Evolutionary conservation across 345 rosid genomes (phyloP).

Genomic region (Linum usitatissimum): DNA sequence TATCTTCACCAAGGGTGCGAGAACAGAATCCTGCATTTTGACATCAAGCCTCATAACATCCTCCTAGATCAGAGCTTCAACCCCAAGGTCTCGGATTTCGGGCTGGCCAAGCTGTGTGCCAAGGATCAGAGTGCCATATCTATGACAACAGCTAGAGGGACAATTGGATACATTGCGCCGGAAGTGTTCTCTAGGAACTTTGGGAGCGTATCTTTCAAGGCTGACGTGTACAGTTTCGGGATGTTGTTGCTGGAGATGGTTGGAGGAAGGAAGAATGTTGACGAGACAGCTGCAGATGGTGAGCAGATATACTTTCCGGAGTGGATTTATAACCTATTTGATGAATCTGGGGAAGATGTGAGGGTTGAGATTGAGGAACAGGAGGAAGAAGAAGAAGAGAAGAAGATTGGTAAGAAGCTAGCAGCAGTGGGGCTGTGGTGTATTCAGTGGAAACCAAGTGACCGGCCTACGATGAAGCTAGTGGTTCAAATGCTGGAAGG

Average conservation of each 20-base stretch:
- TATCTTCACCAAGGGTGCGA: conserved; percentile 21
- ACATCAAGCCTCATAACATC: conserved; percentile 20
- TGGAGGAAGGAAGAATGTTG: conserved; percentile 13
- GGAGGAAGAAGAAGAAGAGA: conserved; percentile 6
- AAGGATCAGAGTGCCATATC: conserved; percentile 22
- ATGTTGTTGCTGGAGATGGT: conserved; percentile 19
- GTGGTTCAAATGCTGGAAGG: conserved; percentile 20
- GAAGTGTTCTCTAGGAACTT: conserved; percentile 23
- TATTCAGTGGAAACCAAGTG: conserved; percentile 17
- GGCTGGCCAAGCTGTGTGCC: conserved; percentile 18
- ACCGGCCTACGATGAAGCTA: conserved; percentile 14
- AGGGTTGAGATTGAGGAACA: conserved; percentile 9
- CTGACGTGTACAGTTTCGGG: conserved; percentile 19
- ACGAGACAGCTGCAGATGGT: background rate
- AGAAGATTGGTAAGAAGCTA: conserved; percentile 12
- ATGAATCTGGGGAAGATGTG: conserved; percentile 15
- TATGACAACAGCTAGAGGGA: conserved; percentile 19
- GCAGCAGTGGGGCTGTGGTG: conserved; percentile 18
- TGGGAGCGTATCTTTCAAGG: conserved; percentile 15
- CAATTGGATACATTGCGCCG: conserved; percentile 20
- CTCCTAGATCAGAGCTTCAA: conserved; percentile 13
- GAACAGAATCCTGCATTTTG: conserved; percentile 18
- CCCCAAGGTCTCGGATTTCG: conserved; percentile 17
- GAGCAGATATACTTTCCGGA: conserved; percentile 15
- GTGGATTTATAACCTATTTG: conserved; percentile 13